Evolutionary conservation across 345 rosid genomes (phyloP).

Genomic region (Pistacia vera): DNA sequence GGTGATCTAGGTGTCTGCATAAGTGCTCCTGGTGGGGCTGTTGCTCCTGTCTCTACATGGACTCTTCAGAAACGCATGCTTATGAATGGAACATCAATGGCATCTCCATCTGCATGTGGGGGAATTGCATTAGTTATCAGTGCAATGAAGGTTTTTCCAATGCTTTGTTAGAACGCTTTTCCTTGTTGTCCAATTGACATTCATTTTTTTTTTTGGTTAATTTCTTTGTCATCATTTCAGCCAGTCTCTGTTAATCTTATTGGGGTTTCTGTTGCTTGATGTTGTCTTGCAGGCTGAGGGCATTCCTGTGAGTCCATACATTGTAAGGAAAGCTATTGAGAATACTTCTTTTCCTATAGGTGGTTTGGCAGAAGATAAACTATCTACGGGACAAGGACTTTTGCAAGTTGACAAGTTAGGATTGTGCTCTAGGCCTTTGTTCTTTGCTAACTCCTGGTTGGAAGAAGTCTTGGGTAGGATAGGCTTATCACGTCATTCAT

Average conservation of each 20-base stretch:
- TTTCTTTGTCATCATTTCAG: conserved; percentile 13
- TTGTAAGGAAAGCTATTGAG: conserved; percentile 87
- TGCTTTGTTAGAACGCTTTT: conserved; percentile 11
- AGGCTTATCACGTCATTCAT: too few species aligned
- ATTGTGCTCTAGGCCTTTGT: conserved; percentile 21
- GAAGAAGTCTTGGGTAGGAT: too few species aligned
- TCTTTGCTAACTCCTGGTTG: background rate
- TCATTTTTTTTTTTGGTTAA: conserved; percentile 15
- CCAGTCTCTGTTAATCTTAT: conserved; percentile 7
- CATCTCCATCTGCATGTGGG: conserved; percentile 99
- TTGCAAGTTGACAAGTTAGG: conserved; percentile 94
- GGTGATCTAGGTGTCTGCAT: conserved; percentile 95
- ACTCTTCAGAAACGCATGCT: conserved; percentile 98
- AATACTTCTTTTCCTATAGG: conserved; percentile 81
- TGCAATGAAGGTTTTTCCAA: conserved; percentile 80
- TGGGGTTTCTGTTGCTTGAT: conserved; percentile 26
- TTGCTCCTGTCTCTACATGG: conserved; percentile 99
- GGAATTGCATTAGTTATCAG: conserved; percentile 90
- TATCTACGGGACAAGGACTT: conserved; percentile 94
- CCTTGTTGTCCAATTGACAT: conserved; percentile 3
- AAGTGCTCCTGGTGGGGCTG: conserved; percentile 99
- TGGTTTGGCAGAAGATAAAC: conserved; percentile 73
- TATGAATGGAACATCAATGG: conserved; percentile 99
- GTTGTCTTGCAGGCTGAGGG: conserved; percentile 65
- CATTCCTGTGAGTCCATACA: conserved; percentile 82